A percentile compares a stretch with the other conserved stretches of the same genome.
phyloP scores from a whole-genome alignment of 2,329 filamentous ascomycete genomes.

The Mollisia scopiformis region DNA sequence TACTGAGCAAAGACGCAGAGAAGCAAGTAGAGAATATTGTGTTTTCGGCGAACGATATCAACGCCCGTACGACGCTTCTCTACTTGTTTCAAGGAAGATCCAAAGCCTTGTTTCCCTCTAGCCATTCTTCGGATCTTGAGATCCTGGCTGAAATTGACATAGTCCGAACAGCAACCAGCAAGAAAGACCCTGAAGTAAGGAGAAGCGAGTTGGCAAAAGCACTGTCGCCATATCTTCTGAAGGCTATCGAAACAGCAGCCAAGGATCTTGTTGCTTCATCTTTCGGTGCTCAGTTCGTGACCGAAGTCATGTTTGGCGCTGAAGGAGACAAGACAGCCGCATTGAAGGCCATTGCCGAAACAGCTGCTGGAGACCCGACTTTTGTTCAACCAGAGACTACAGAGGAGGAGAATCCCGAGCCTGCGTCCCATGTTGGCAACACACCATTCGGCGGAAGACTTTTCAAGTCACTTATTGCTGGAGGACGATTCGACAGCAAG shows the following conservation, averaged over 20 bases:
- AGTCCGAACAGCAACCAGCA: slow-evolving; percentile 82
- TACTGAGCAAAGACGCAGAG: slow-evolving; percentile 73
- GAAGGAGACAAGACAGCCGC: slow-evolving; percentile 77
- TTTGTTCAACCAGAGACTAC: slow-evolving; percentile 34
- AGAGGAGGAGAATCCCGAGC: slow-evolving; percentile 32
- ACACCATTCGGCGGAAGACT: slow-evolving; percentile 73
- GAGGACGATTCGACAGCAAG: slow-evolving; percentile 80
- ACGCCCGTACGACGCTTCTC: slow-evolving; percentile 69
- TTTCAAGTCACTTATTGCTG: slow-evolving; percentile 88
- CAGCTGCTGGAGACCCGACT: slow-evolving; percentile 59
- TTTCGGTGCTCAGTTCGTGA: slow-evolving; percentile 86
- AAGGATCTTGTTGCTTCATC: slow-evolving; percentile 71
- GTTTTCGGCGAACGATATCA: slow-evolving; percentile 65
- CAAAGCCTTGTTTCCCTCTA: slow-evolving; percentile 61
- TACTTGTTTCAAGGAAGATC: slow-evolving; percentile 78
- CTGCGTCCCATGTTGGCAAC: slow-evolving; percentile 57
- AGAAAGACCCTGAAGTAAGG: slow-evolving; percentile 82
- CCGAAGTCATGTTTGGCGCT: slow-evolving; percentile 78
- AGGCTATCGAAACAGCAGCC: slow-evolving; percentile 71
- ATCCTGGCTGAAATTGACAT: slow-evolving; percentile 77
- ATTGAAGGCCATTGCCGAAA: slow-evolving; percentile 68
- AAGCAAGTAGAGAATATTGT: slow-evolving; percentile 66
- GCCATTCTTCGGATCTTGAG: slow-evolving; percentile 67
- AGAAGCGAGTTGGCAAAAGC: slow-evolving; percentile 75
- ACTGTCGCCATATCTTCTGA: slow-evolving; percentile 75